Percentiles rank a stretch among this genome's conserved stretches.
phyloP scores from a whole-genome alignment of 139 green algal genomes.

The Edaphochlamys debaryana region DNA sequence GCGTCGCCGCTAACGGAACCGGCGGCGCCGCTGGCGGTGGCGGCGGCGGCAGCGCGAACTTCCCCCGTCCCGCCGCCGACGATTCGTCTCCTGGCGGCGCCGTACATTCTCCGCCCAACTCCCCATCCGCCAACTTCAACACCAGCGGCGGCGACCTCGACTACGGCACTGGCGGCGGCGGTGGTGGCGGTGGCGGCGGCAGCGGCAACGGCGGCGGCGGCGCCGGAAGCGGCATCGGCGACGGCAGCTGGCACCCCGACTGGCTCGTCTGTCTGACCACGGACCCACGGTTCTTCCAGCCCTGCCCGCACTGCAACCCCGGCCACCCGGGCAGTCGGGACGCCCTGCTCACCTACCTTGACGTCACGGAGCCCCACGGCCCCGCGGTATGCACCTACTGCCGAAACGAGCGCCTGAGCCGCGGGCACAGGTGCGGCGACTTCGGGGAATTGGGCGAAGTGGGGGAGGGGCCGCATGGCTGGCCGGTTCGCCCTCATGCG shows the following conservation, averaged over 20 bases:
- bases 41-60: too few species aligned
- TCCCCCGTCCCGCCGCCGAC: background rate
- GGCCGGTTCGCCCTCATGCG: background rate
- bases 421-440: slow-evolving; percentile 24
- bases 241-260: slow-evolving; percentile 12
- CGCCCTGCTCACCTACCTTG: slow-evolving; percentile 31
- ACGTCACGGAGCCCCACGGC: slow-evolving; percentile 22
- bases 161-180: background rate
- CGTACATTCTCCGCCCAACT: too few species aligned
- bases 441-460: background rate
- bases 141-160: background rate
- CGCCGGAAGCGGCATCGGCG: background rate
- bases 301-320: slow-evolving; percentile 10
- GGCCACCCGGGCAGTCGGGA: slow-evolving; percentile 25
- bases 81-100: too few species aligned
- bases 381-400: slow-evolving; percentile 39
- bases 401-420: background rate
- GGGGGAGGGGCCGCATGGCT: background rate
- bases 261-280: slow-evolving; percentile 39
- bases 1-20: too few species aligned
- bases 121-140: too few species aligned
- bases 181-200: background rate
- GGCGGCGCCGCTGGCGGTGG: background rate
- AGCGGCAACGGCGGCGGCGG: background rate
- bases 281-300: slow-evolving; percentile 31